Evolutionary conservation across 2,329 filamentous ascomycete genomes (phyloP), one percentile per base, ranked within the genome.

Genomic region (Penicillium sp.): DNA sequence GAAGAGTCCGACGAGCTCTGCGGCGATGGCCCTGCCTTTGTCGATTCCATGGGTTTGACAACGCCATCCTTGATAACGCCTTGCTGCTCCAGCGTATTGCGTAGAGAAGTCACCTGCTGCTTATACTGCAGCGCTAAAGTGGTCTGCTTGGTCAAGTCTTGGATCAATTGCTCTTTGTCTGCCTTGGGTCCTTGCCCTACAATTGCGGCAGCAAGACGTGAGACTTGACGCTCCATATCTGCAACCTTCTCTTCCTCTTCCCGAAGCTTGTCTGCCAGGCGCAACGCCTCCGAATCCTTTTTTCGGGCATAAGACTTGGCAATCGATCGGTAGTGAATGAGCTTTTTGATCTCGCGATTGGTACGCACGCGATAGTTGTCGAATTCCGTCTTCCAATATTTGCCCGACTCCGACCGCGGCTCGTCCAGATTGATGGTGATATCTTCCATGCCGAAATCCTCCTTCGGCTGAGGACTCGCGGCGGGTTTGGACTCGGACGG

Each of bases 321-420:
- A 28, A 83, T 75, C 50, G 83, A 82, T 60, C 85, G 83, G 67
- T 88, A 87, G 34, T 82, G 78, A 53, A 88, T 81, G 51, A 88
- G 76, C 66, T 84, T 86, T 69, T 82, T 85, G 68, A 87, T 83
- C 67, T 88, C 85, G 41, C 78, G 79, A 60, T 85, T 82, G 38
- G 85, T 87, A 50, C 80, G 83, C 22, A 79, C 77, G 15, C 84
- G 78, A 66, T 88, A 88, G 41, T 76, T 79, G 55, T 87, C 83
- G 66, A 84, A 87, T 62, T 87, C 82, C 11, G 80, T 78, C 70
- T 87, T 87, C 85, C 85, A 88, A 67, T 86, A 86, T 64, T 82
- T 82, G 2, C 84, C 85, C 5, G 84, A 86, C 54, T 84, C 81
- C 0, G 84, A 85, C 22, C 79, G 78, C 2, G 85, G 84, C 43